Percentiles rank a stretch among this genome's conserved stretches.
These are phyloP conservation scores for Trichoderma lentiforme DNA, from an alignment of 2,329 filamentous ascomycete genomes.

Conservation along the genomic window DNA sequence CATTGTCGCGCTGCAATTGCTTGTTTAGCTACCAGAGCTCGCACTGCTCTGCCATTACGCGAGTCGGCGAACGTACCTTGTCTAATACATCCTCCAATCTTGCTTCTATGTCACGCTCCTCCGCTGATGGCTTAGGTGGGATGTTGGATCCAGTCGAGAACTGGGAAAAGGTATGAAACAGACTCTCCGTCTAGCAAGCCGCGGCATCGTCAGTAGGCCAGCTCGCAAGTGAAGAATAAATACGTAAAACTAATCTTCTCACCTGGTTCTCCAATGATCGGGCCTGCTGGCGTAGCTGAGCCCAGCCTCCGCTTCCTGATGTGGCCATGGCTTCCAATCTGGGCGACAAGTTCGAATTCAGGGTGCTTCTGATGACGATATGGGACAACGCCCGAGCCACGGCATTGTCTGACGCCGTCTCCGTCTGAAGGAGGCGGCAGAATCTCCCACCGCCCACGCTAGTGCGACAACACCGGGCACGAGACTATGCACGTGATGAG, in stretches of 20 bases:
- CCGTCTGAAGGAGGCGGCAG: constrained; percentile 20
- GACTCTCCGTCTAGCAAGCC: constrained; percentile 68
- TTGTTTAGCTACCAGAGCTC: not conserved
- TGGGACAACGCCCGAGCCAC: not conserved
- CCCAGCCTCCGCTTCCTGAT: constrained; percentile 69
- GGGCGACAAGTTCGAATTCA: not conserved
- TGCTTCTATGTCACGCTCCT: constrained; percentile 74
- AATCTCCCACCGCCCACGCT: constrained; percentile 29
- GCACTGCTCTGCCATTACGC: not conserved
- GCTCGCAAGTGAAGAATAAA: not conserved
- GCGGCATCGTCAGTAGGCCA: not conserved
- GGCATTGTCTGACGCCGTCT: constrained; percentile 3
- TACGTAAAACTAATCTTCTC: constrained; percentile 25
- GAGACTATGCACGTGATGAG: constrained; percentile 26
- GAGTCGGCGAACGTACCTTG: constrained; percentile 52
- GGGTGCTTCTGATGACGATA: constrained; percentile 15
- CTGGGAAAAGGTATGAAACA: constrained; percentile 86
- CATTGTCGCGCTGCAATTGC: constrained; percentile 66
- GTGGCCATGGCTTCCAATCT: constrained; percentile 44
- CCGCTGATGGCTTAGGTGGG: constrained; percentile 77
- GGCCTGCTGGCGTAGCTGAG: constrained; percentile 89
- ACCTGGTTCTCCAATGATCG: constrained; percentile 88
- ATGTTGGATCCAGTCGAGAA: constrained; percentile 78
- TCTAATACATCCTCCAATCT: constrained; percentile 82
- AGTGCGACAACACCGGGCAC: not conserved